Percentiles rank a stretch among this genome's conserved stretches.
Evolutionary conservation across 1,284 basidiomycete species (phyloP).

Genomic region (Ceratobasidium sp.): DNA sequence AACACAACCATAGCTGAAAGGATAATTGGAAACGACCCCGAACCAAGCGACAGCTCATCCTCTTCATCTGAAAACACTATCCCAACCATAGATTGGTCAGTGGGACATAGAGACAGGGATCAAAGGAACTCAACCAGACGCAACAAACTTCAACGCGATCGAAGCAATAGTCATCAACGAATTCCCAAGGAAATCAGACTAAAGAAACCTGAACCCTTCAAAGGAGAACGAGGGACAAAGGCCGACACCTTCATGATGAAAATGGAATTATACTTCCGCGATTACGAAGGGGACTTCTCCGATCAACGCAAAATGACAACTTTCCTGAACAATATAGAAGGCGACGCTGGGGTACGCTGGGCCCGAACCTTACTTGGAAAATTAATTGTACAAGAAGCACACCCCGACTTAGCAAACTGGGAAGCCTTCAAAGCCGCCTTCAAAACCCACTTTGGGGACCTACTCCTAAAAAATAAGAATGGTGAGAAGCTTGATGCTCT

Average conservation of each 20-base stretch:
- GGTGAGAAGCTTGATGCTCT: not conserved
- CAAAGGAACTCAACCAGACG: no score
- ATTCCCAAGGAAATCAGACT: constrained; percentile 9
- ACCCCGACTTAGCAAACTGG: not conserved
- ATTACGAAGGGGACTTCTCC: constrained; percentile 3
- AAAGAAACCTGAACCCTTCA: constrained; percentile 2
- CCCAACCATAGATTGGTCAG: no score
- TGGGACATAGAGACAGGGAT: no score
- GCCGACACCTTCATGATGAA: not conserved
- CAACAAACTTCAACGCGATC: no score
- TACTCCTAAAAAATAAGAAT: not conserved
- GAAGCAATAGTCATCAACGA: no score
- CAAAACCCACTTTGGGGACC: not conserved
- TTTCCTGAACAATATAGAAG: not conserved
- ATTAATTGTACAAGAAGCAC: not conserved
- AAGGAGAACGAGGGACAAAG: not conserved
- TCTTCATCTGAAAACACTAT: no score
- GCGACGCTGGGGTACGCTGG: not conserved
- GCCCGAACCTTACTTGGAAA: not conserved
- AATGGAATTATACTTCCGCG: constrained; percentile 1
- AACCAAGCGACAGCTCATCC: no score
- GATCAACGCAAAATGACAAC: not conserved
- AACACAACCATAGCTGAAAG: no score
- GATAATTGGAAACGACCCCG: no score
- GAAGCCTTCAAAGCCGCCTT: not conserved